Percentiles rank a stretch among this genome's conserved stretches.
Conservation (phyloP, 148 eudicot species). For the Fagopyrum tataricum region DNA sequence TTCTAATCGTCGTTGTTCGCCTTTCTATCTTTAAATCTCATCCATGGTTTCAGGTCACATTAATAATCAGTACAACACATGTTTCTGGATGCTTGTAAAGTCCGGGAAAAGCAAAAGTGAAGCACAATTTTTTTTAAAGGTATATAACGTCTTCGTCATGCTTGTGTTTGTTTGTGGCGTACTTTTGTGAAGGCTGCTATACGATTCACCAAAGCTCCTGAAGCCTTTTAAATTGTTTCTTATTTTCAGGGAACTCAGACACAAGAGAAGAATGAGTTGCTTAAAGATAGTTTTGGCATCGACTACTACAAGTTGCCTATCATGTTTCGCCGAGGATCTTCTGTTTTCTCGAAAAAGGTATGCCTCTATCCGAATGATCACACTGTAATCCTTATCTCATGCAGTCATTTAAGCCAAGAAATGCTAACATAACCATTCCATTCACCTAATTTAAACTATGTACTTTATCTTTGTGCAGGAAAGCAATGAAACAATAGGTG, state of each 20-base stretch:
- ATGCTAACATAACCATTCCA: not conserved
- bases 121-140: slow-evolving; percentile 62
- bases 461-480: not conserved
- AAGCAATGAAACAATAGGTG: not conserved
- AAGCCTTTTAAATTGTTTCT: not conserved
- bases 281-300: not conserved
- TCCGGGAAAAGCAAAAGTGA: slow-evolving; percentile 53
- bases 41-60: slow-evolving; percentile 47
- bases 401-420: not conserved
- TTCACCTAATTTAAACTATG: not conserved
- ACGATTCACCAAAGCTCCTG: not conserved
- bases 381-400: not conserved
- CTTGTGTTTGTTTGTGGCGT: not conserved
- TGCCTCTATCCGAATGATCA: not conserved
- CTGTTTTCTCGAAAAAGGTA: not conserved
- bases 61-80: slow-evolving; percentile 56
- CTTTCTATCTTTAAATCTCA: too few relatives aligned
- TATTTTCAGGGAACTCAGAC: slow-evolving; percentile 5
- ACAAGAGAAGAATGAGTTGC: slow-evolving; percentile 7
- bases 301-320: slow-evolving; percentile 9
- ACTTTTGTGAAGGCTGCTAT: not conserved
- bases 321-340: slow-evolving; percentile 11
- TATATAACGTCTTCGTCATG: slow-evolving; percentile 12
- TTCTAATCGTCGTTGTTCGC: not conserved
- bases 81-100: slow-evolving; percentile 63